These are phyloP conservation scores for Parietichytrium sp. DNA, from an alignment of 108 stramenopile genomes.

Conservation along the genomic window DNA sequence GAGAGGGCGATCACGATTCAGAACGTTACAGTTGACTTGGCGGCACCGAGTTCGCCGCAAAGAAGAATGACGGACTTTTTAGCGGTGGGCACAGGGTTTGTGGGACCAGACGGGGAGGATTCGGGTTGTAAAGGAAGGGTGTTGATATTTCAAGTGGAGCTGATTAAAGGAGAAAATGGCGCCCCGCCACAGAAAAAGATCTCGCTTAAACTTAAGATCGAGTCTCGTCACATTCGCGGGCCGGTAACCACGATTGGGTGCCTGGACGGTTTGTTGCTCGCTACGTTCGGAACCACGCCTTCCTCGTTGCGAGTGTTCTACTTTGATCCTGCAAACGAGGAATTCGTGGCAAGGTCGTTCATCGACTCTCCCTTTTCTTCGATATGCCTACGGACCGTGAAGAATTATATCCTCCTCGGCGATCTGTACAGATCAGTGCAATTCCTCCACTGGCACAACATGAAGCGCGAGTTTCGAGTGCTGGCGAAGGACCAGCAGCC, in stretches of 20 bases:
- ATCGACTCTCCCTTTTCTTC: conserved; percentile 19
- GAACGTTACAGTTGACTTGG: conserved; percentile 4
- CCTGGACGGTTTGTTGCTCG: background rate
- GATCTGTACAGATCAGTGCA: conserved; percentile 30
- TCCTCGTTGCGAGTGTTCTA: conserved; percentile 26
- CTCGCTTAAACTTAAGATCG: background rate
- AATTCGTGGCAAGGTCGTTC: conserved; percentile 3
- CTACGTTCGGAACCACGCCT: background rate
- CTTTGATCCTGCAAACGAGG: background rate
- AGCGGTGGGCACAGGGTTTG: conserved; percentile 33
- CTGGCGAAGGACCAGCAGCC: conserved; percentile 32
- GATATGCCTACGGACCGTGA: background rate
- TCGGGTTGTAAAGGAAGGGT: conserved; percentile 12
- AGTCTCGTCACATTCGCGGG: conserved; percentile 22
- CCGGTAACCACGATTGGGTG: conserved; percentile 22
- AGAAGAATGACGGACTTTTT: background rate
- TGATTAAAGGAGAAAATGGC: too few species aligned
- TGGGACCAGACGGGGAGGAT: conserved; percentile 23
- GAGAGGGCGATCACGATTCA: conserved; percentile 2
- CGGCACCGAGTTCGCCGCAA: too few species aligned
- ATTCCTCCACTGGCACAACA: conserved; percentile 9
- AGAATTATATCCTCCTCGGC: conserved; percentile 20
- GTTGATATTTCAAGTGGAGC: background rate
- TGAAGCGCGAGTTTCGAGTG: conserved; percentile 28
- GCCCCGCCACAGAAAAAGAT: background rate